Conservation (phyloP, 495 filamentous ascomycete genomes). For the Paragyromitra xinjiangensis region DNA sequence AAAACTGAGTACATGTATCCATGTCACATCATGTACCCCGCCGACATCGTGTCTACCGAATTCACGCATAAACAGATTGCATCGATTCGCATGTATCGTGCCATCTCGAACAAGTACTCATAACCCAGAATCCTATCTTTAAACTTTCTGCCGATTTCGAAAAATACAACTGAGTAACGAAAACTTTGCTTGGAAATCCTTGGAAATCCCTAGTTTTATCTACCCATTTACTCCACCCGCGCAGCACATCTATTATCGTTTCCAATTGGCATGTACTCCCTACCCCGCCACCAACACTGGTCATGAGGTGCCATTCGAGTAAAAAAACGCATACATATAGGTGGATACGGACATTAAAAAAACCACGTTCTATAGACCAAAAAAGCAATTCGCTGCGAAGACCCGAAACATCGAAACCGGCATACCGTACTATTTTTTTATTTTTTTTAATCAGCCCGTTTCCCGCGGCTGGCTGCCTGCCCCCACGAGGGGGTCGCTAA, state of each 20-base stretch:
- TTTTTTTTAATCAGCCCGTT: constrained; percentile 15
- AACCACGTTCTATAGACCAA: constrained; percentile 8
- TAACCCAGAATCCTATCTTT: not conserved
- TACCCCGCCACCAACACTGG: constrained; percentile 7
- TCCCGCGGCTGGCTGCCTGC: constrained; percentile 8
- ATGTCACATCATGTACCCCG: constrained; percentile 25
- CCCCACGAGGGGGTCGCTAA: constrained; percentile 42
- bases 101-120: constrained; percentile 13
- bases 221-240: not conserved
- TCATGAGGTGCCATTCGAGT: constrained; percentile 23
- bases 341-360: not conserved
- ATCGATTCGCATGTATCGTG: not conserved
- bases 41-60: constrained; percentile 6
- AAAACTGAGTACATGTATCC: constrained; percentile 1
- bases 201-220: constrained; percentile 4
- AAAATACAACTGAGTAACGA: not conserved
- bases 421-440: not conserved
- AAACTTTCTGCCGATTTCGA: not conserved
- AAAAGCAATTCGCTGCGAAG: not conserved
- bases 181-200: constrained; percentile 24
- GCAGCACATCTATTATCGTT: not conserved
- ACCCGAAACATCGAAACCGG: not conserved
- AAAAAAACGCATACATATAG: constrained; percentile 1
- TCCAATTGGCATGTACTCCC: constrained; percentile 5
- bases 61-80: not conserved